A percentile compares a stretch with the other conserved stretches of the same genome.
phyloP scores from a whole-genome alignment of 495 filamentous ascomycete species.

The Podospora sp. region DNA sequence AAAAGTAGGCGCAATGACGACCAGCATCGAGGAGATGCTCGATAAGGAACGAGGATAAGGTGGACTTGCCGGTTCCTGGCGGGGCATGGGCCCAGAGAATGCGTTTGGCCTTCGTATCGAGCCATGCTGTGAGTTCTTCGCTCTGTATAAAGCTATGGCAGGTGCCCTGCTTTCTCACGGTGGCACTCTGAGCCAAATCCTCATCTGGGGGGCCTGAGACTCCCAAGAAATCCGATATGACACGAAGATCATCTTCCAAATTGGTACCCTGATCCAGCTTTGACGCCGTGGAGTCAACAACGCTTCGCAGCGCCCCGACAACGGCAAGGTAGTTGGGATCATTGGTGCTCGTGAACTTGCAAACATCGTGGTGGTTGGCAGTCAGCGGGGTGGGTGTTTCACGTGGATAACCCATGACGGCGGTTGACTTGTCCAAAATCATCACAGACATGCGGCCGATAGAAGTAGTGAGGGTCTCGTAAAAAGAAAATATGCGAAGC shows the following conservation, averaged over 20 bases:
- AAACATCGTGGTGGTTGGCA: constrained; percentile 51
- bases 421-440: constrained; percentile 45
- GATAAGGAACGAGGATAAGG: constrained; percentile 29
- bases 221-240: background rate
- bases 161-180: constrained; percentile 17
- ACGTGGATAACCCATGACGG: constrained; percentile 43
- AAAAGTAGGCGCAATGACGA: constrained; percentile 30
- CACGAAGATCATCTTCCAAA: background rate
- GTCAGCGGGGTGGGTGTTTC: constrained; percentile 40
- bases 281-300: background rate
- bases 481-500: constrained; percentile 44
- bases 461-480: constrained; percentile 38
- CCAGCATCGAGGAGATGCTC: constrained; percentile 23
- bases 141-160: constrained; percentile 25
- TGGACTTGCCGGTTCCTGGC: constrained; percentile 33
- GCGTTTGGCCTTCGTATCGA: background rate
- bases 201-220: constrained; percentile 12
- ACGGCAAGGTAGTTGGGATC: constrained; percentile 47
- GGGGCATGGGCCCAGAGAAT: constrained; percentile 32
- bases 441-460: constrained; percentile 25
- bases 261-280: background rate
- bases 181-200: constrained; percentile 27
- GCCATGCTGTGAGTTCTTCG: constrained; percentile 24
- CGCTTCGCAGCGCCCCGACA: constrained; percentile 23
- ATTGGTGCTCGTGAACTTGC: constrained; percentile 42